Conservation (phyloP, 202 grass and related monocot species). For the Zoysia matrella region DNA sequence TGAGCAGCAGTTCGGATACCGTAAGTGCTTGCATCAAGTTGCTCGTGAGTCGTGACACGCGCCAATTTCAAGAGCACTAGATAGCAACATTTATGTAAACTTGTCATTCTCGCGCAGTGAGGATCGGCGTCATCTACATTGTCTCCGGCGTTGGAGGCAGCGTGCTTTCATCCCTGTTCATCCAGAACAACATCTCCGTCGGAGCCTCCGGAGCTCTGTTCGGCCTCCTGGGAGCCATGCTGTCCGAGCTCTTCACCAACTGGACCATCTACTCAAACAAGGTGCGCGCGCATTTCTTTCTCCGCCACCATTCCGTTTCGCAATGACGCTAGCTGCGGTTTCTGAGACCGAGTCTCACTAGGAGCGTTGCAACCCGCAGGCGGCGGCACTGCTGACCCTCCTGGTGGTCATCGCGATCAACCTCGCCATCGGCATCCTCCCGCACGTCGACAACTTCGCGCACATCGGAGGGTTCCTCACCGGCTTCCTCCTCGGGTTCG, state of each 20-base stretch:
- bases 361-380: conserved; percentile 40
- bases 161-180: conserved; percentile 75
- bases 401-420: conserved; percentile 77
- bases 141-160: conserved; percentile 81
- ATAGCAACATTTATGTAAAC: neutral
- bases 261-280: conserved; percentile 94
- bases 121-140: conserved; percentile 74
- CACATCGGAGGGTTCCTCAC: conserved; percentile 88
- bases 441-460: conserved; percentile 90
- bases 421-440: conserved; percentile 83
- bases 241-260: conserved; percentile 91
- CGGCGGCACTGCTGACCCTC: conserved; percentile 68
- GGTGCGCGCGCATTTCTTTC: conserved; percentile 35
- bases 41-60: neutral
- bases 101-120: conserved; percentile 48
- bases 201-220: conserved; percentile 90
- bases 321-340: no score
- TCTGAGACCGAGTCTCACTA: neutral
- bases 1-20: conserved; percentile 88
- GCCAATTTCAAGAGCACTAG: neutral
- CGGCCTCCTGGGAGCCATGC: conserved; percentile 88
- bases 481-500: conserved; percentile 86
- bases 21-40: conserved; percentile 36
- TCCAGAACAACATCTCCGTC: conserved; percentile 82
- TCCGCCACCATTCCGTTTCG: neutral